A percentile compares a stretch with the other conserved stretches of the same genome.
Evolutionary conservation across 768 basidiomycete genomes (phyloP).

Genomic region (Collybia nuda): DNA sequence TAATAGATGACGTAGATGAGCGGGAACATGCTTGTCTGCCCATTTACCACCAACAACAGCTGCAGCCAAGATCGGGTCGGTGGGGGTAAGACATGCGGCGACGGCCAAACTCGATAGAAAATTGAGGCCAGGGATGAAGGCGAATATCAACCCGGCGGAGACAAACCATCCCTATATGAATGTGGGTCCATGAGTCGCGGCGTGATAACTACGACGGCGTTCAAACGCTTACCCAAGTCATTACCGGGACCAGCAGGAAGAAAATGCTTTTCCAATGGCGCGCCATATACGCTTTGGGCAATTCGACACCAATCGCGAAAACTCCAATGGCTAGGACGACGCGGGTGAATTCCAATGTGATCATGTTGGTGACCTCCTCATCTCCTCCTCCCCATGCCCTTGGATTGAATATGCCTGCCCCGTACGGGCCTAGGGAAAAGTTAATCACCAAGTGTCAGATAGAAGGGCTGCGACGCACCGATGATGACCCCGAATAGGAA

Average conservation of each 20-base stretch:
- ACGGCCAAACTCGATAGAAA: slow-evolving; percentile 90
- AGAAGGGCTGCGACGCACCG: slow-evolving; percentile 43
- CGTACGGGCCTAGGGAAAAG: slow-evolving; percentile 66
- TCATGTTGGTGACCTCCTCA: slow-evolving; percentile 56
- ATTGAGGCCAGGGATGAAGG: slow-evolving; percentile 83
- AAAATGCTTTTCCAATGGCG: slow-evolving; percentile 91
- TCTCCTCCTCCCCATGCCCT: slow-evolving; percentile 63
- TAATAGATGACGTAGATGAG: slow-evolving; percentile 65
- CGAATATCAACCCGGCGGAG: slow-evolving; percentile 88
- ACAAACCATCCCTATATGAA: slow-evolving; percentile 85
- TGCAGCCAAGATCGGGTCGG: slow-evolving; percentile 91
- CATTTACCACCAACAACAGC: slow-evolving; percentile 95
- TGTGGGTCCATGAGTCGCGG: slow-evolving; percentile 5
- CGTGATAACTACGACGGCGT: not conserved
- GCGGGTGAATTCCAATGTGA: slow-evolving; percentile 90
- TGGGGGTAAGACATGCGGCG: slow-evolving; percentile 91
- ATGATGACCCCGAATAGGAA: slow-evolving; percentile 92
- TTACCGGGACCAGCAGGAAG: slow-evolving; percentile 79
- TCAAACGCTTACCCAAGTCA: slow-evolving; percentile 70
- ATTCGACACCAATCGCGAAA: slow-evolving; percentile 96
- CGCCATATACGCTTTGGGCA: slow-evolving; percentile 93
- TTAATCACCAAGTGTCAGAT: not conserved
- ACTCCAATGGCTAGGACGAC: slow-evolving; percentile 96
- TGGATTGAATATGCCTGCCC: slow-evolving; percentile 80
- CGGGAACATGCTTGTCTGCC: slow-evolving; percentile 95